Evolutionary conservation across 257 asterid genomes (phyloP), one percentile per base, ranked within the genome.

Genomic region (Capsicum baccatum): DNA sequence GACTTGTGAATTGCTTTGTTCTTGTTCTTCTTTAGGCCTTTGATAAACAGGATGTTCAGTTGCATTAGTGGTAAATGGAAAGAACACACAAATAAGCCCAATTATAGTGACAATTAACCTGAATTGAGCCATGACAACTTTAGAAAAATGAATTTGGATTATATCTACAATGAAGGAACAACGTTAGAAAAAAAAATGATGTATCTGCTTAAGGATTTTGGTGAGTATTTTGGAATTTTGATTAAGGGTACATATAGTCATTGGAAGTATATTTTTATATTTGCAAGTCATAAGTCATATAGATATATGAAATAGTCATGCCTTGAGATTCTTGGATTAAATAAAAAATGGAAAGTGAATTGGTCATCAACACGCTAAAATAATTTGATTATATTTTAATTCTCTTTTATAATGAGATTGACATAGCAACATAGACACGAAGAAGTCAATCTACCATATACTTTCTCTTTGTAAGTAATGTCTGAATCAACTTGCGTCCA

Each of bases 1-100:
- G 35, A 89, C 81, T 39, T 86, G 60, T 9, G 83, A 37, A 64
- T 33, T 44, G 16, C 19, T 37, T 2, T 59, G 50, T 14, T 7
- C 63, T 52, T 64, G 5, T 26, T 76, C 81, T 76, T 76, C 63
- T 3, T 39, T 69, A 0, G 81, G 63, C 21, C 64, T 76, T 52
- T 8, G 63, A 76, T 76, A 15, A 26, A 50, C 48, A 52, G 63
- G 81, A 33, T 76, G 63, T 76, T 76, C 48, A 26, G 44, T 52
- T 26, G 81, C 64, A 76, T 4, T 21, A 52, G 48, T 13, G 47
- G 48, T 76, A 0, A 14, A 76, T 8, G 42, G 3, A 52, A 55
- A 26, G 26, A 52, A 26, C 7, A 76, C 26, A 26, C 44, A 76
- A 76, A 76, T 13, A 4, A 76, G 1, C 15, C 81, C 47, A 76